A percentile compares a stretch with the other conserved stretches of the same genome.
Conservation (phyloP, 331 rosid genomes). For the Rhamnella rubrinervis region DNA sequence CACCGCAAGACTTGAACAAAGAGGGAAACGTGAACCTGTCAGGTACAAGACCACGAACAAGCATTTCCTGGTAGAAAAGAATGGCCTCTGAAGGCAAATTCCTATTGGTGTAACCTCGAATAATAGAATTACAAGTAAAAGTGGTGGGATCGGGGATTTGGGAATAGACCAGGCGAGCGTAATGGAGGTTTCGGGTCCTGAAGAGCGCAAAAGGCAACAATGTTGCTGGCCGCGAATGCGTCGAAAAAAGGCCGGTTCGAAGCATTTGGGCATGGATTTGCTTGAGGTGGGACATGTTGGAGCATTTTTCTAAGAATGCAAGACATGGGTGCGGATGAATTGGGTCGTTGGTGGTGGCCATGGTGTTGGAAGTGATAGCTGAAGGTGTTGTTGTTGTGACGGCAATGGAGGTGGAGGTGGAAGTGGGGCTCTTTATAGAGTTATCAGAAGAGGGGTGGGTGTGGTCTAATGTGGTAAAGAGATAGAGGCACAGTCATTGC, state of each 20-base stretch:
- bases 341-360: constrained; percentile 8
- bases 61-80: constrained; percentile 13
- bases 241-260: constrained; percentile 27
- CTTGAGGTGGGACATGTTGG: constrained; percentile 25
- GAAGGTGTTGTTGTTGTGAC: neutral
- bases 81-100: constrained; percentile 9
- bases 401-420: neutral
- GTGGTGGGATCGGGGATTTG: constrained; percentile 27
- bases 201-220: constrained; percentile 23
- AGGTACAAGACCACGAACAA: constrained; percentile 11
- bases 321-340: constrained; percentile 21
- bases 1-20: constrained; percentile 21
- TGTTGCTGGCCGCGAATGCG: constrained; percentile 13
- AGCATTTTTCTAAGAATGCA: constrained; percentile 20
- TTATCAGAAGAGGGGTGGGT: neutral
- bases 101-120: constrained; percentile 20
- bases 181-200: constrained; percentile 10
- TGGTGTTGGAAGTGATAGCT: neutral
- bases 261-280: constrained; percentile 28
- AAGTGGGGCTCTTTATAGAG: neutral
- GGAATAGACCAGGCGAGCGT: constrained; percentile 18
- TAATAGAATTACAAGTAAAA: constrained; percentile 23
- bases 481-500: constrained; percentile 20
- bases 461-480: constrained; percentile 14
- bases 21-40: constrained; percentile 29